Evolutionary conservation across 257 asterid species (phyloP), one percentile per base, ranked within the genome.

Genomic region (Craterostigma plantagineum): DNA sequence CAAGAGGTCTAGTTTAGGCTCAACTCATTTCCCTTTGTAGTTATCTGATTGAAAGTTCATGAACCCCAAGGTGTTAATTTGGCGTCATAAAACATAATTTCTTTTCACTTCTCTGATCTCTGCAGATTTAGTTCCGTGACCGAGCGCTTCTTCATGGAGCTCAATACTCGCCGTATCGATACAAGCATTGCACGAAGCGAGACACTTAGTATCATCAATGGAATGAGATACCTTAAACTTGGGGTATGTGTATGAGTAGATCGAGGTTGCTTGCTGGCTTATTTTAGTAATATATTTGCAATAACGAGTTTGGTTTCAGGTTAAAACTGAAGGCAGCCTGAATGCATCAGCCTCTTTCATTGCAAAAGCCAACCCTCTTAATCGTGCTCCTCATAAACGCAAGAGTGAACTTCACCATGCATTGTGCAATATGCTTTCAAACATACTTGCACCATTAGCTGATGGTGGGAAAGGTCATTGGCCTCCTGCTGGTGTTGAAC

Each of bases 331-430:
- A 68, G 95, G 95, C 49, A 86, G 95, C 44, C 64, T 90, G 66
- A 83, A 83, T 65, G 99, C 99, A 50, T 90, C 94, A 37, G 99
- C 99, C 45, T 90, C 99, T 48, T 90, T 90, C 71, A 91, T 90
- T 49, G 95, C 95, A 17, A 90, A 90, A 71, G 99, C 95, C 57
- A 90, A 90, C 63, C 99, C 99, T 43, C 63, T 83, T 46, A 79
- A 70, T 65, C 95, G 95, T 56, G 71, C 95, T 60, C 91, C 99
- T 62, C 95, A 79, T 61, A 90, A 75, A 61, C 80, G 99, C 43
- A 90, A 90, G 67, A 90, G 95, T 44, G 99, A 90, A 71, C 86
- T 90, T 59, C 75, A 90, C 58, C 99, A 90, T 80, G 93, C 99
- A 15, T 69, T 90, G 30, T 90, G 99, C 84, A 90, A 77, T 75